Evolutionary conservation across 2,329 filamentous ascomycete species (phyloP).

Genomic region (Neoascochyta sp.): DNA sequence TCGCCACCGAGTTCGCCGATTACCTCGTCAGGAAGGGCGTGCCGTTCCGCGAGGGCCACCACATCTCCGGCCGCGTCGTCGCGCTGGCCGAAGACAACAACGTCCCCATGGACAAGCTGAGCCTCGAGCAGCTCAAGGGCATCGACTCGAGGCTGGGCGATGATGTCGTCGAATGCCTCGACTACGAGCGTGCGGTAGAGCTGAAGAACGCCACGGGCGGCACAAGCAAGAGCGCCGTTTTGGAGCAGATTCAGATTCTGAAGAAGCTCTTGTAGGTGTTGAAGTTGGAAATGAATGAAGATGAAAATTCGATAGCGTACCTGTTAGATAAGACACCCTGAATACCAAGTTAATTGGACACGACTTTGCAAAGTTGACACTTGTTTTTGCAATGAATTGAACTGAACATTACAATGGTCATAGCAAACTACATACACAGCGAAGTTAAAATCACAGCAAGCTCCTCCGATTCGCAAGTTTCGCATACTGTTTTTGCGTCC

Average conservation of each 20-base stretch:
- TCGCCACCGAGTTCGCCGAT: slow-evolving; percentile 68
- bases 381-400: too few relatives aligned
- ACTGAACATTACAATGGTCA: too few relatives aligned
- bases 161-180: slow-evolving; percentile 67
- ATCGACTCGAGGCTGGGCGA: slow-evolving; percentile 68
- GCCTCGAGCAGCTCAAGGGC: slow-evolving; percentile 61
- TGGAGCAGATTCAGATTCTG: slow-evolving; percentile 59
- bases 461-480: slow-evolving; percentile 39
- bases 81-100: slow-evolving; percentile 65
- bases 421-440: not conserved
- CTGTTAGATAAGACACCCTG: too few relatives aligned
- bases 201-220: slow-evolving; percentile 72
- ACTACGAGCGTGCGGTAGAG: slow-evolving; percentile 83
- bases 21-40: slow-evolving; percentile 64
- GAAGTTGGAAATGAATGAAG: too few relatives aligned
- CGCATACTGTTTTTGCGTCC: slow-evolving; percentile 31
- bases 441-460: slow-evolving; percentile 24
- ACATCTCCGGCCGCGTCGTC: slow-evolving; percentile 70
- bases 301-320: too few relatives aligned
- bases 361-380: too few relatives aligned
- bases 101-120: slow-evolving; percentile 67
- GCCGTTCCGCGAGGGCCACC: slow-evolving; percentile 76
- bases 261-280: slow-evolving; percentile 44
- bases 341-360: too few relatives aligned
- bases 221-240: slow-evolving; percentile 66